Evolutionary conservation across 2,329 filamentous ascomycete genomes (phyloP), one percentile per base, ranked within the genome.

Genomic region (Colletotrichum eleusines): DNA sequence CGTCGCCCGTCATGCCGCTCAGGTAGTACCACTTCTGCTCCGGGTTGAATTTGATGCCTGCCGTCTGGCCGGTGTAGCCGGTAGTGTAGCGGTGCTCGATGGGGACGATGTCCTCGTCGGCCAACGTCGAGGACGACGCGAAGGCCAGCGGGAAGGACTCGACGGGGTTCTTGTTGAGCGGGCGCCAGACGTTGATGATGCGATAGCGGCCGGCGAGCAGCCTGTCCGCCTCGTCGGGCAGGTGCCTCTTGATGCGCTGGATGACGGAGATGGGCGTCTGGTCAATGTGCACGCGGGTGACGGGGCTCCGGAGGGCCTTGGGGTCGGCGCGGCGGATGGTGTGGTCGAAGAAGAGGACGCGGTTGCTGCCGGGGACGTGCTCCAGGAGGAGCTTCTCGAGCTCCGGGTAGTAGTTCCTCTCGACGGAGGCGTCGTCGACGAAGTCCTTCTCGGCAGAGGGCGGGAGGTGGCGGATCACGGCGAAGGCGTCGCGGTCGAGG

Each of bases 161-260:
- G 8, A 93, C 86, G 2, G 91, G 88, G 44, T 84, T 82, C 74
- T 80, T 79, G 80, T 86, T 88, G 11, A 89, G 81, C 20, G 90
- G 90, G 0, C 92, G 87, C 94, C 94, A 97, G 58, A 97, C 91
- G 75, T 97, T 97, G 79, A 97, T 89, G 76, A 97, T 93, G 71
- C 94, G 88, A 80, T 94, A 94, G 2, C 94, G 89, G 3, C 87
- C 89, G 69, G 85, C 78, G 1, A 95, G 86, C 0, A 95, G 83
- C 66, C 81, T 77, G 5, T 91, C 90, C 0, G 93, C 92, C 12
- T 87, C 86, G 0, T 79, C 81, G 1, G 88, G 81, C 65, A 94
- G 84, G 79, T 95, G 93, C 1, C 87, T 83, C 18, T 83, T 83
- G 2, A 97, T 92, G 58, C 94, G 91, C 78, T 88, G 85, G 12